Percentiles rank a stretch among this genome's conserved stretches.
Conservation (phyloP, 2,329 filamentous ascomycete species). For the Neonectria sp. region DNA sequence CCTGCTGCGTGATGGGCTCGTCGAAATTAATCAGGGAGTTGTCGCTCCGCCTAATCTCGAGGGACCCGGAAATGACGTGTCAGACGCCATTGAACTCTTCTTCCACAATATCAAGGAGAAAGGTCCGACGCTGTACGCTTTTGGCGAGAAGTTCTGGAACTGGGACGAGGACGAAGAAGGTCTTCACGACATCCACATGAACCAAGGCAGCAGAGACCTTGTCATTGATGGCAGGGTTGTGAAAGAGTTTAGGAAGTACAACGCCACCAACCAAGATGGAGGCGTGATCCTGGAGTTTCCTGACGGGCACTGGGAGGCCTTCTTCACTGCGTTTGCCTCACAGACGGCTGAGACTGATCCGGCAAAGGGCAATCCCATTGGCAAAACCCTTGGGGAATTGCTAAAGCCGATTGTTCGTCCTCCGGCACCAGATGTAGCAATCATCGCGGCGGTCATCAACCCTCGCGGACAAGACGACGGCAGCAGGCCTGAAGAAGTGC, state of each 20-base stretch:
- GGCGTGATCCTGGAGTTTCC: slow-evolving; percentile 28
- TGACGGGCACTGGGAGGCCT: slow-evolving; percentile 28
- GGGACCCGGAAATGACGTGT: slow-evolving; percentile 25
- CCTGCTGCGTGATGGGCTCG: slow-evolving; percentile 12
- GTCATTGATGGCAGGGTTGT: too few species aligned
- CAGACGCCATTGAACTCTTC: slow-evolving; percentile 25
- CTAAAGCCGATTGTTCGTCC: neutral
- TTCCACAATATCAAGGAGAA: slow-evolving; percentile 16
- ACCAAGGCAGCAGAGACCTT: slow-evolving; percentile 20
- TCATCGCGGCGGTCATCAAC: slow-evolving; percentile 21
- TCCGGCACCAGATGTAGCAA: slow-evolving; percentile 1
- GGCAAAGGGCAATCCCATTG: slow-evolving; percentile 12
- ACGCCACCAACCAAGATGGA: slow-evolving; percentile 29
- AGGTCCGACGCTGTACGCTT: slow-evolving; percentile 24
- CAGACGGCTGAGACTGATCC: slow-evolving; percentile 28
- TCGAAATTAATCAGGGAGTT: slow-evolving; percentile 6
- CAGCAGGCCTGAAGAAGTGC: slow-evolving; percentile 20
- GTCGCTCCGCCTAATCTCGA: slow-evolving; percentile 16
- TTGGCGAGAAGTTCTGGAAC: slow-evolving; percentile 21
- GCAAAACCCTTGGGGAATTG: slow-evolving; percentile 18
- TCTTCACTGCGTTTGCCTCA: slow-evolving; percentile 32
- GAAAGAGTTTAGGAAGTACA: slow-evolving; percentile 1
- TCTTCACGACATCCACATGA: slow-evolving; percentile 31
- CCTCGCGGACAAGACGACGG: slow-evolving; percentile 5
- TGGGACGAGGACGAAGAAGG: slow-evolving; percentile 3